Evolutionary conservation across 148 eudicot species (phyloP), one percentile per base, ranked within the genome.

Genomic region (Cornus controversa): DNA sequence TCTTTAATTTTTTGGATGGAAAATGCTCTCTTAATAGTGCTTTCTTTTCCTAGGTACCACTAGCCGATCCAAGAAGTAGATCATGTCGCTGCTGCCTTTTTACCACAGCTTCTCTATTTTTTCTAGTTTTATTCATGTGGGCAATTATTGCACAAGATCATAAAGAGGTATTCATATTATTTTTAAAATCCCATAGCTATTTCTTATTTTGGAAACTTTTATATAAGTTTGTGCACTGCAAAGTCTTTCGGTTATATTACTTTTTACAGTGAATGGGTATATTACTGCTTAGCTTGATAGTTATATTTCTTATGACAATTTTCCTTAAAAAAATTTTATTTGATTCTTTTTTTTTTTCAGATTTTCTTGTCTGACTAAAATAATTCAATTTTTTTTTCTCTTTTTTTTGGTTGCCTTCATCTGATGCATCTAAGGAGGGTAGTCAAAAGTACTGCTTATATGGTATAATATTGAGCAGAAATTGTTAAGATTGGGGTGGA

Each of bases 11-110:
- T 40, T 4, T 40, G 45, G 45, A 40, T 40, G 45, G 45, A 40
- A 40, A 69, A 54, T 16, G 60, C 5, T 14, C 22, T 3, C 60
- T 54, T 42, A 13, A 3, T 70, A 70, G 10, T 70, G 20, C 13
- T 67, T 66, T 77, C 13, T 79, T 47, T 70, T 78, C 36, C 60
- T 88, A 92, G 94, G 74, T 66, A 71, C 8, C 75, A 54, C 20
- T 68, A 45, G 71, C 78, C 28, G 90, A 89, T 70, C 62, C 76
- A 75, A 89, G 85, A 79, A 57, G 13, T 75, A 79, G 82, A 84
- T 78, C 86, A 74, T 85, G 85, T 67, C 10, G 84, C 24, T 86
- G 82, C 84, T 62, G 75, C 66, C 53, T 80, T 53, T 54, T 88
- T 34, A 85, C 86, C 60, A 76, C 81, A 65, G 85, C 86, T 63